Percentiles rank a stretch among this genome's conserved stretches.
Conservation (phyloP, 768 basidiomycete genomes). For the Guyanaporus albipodus region DNA sequence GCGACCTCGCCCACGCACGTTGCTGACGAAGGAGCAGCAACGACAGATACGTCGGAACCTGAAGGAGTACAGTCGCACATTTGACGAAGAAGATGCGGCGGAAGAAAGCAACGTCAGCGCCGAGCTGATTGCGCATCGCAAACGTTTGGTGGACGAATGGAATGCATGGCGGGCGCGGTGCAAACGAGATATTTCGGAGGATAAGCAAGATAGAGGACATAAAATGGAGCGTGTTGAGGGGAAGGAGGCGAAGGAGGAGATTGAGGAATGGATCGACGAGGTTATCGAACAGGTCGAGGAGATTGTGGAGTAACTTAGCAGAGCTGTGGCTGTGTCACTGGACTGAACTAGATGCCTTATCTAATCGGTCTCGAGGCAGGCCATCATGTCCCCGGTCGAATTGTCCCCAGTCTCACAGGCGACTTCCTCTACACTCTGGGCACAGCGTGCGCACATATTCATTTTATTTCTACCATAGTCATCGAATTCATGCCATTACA, state of each 20-base stretch:
- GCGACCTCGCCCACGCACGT: constrained; percentile 90
- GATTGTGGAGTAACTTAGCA: constrained; percentile 46
- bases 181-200: constrained; percentile 61
- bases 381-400: constrained; percentile 27
- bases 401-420: constrained; percentile 28
- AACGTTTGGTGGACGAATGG: constrained; percentile 96
- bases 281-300: constrained; percentile 91
- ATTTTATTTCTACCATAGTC: background rate
- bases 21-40: constrained; percentile 86
- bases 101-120: constrained; percentile 94
- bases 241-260: constrained; percentile 74
- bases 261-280: constrained; percentile 93
- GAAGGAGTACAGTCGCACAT: constrained; percentile 83
- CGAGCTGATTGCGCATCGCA: constrained; percentile 85
- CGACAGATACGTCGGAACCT: constrained; percentile 83
- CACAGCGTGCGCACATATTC: constrained; percentile 50
- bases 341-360: background rate
- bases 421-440: constrained; percentile 60
- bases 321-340: constrained; percentile 23
- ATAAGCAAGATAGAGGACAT: constrained; percentile 40
- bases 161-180: constrained; percentile 89
- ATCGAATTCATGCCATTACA: constrained; percentile 24
- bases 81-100: constrained; percentile 95
- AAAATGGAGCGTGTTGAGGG: constrained; percentile 34
- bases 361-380: constrained; percentile 23